These are phyloP conservation scores for Colletotrichum nymphaeae DNA, from an alignment of 2,329 filamentous ascomycete genomes.

Conservation along the genomic window DNA sequence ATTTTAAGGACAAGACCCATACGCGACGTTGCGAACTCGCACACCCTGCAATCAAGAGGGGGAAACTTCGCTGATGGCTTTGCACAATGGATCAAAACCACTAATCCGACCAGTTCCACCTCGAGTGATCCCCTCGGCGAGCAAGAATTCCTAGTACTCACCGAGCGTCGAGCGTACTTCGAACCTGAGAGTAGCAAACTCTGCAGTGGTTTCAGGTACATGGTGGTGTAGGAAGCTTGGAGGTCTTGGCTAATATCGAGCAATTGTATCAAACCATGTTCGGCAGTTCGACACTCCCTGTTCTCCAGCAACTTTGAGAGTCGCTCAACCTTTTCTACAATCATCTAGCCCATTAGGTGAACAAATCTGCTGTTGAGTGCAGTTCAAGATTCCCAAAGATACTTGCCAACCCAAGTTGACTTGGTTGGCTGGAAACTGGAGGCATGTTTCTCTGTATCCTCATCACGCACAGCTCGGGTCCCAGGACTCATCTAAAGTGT, in stretches of 20 bases:
- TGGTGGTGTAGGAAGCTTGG: neutral
- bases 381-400: neutral
- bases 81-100: neutral
- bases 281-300: neutral
- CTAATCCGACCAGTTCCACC: too few relatives aligned
- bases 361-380: too few relatives aligned
- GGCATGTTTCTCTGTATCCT: too few relatives aligned
- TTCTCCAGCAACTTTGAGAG: neutral
- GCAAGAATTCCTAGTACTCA: neutral
- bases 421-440: too few relatives aligned
- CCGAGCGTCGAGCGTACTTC: neutral
- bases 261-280: neutral
- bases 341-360: too few relatives aligned
- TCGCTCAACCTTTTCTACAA: too few relatives aligned
- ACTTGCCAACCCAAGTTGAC: neutral
- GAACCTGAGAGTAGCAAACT: neutral
- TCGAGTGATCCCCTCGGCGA: neutral
- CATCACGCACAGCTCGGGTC: neutral
- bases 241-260: neutral
- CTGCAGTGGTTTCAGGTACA: neutral
- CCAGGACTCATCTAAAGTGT: neutral
- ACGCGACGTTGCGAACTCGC: too few relatives aligned
- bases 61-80: neutral
- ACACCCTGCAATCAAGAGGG: too few relatives aligned
- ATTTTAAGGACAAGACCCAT: too few relatives aligned